Evolutionary conservation across 352 stramenopile genomes (phyloP), one percentile per base, ranked within the genome.

Genomic region (Phytophthora citricola): DNA sequence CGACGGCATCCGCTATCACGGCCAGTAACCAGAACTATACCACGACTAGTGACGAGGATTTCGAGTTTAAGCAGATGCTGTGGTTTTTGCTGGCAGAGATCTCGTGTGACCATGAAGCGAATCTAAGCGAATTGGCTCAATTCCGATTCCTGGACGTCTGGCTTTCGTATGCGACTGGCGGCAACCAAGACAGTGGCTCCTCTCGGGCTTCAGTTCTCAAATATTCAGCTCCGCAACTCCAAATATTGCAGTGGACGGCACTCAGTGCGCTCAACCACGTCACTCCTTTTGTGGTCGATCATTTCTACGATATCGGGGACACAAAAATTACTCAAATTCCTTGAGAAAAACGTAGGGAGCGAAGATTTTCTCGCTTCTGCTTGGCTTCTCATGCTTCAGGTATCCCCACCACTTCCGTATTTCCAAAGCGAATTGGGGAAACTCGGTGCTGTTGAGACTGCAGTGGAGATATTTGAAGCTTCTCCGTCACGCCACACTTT

Each of bases 21-120:
- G 81, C 83, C 4, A 88, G 81, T 41, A 73, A 61, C 6, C 74
- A 86, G 43, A 61, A 87, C 53, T 94, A 90, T 56, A 79, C 82
- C 11, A 92, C 78, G n/a, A 86, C 75, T 44, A 76, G 77, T 43
- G 80, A 89, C 46, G 83, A 90, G 45, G 84, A 94, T 59, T 83
- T 94, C 34, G 86, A 94, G 66, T 91, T 94, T 68, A 94, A 94
- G 70, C 85, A 91, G 58, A 75, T 84, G 61, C 52, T 93, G 10
- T 94, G 84, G 86, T 75, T 82, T 41, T 20, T 93, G 10, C 53
- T 94, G 11, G 76, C 83, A 1, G 73, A 83, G n/a, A 75, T 91
- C 39, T 57, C 68, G 20, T 71, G 47, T n/a, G 80, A 69, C 41
- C 73, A 92, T 54, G 66, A 71, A 48, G 75, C 76, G 38, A 92